Evolutionary conservation across 768 basidiomycete species (phyloP).

Genomic region (Hygrophorus russula): DNA sequence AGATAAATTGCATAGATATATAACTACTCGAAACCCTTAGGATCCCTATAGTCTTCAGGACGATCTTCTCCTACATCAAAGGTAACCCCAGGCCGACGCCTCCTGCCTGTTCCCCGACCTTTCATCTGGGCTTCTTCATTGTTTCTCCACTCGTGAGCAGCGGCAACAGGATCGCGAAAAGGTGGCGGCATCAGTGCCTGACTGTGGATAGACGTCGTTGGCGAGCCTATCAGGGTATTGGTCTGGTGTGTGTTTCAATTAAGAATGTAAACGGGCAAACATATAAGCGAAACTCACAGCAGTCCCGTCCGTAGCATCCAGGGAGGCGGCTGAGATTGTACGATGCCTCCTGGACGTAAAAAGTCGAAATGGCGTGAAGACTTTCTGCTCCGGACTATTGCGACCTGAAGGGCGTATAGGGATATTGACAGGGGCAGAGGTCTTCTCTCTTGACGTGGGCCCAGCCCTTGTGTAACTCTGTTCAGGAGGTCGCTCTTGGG

Average conservation of each 20-base stretch:
- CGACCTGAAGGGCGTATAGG: conserved; percentile 22
- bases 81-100: conserved; percentile 53
- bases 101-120: conserved; percentile 23
- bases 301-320: conserved; percentile 73
- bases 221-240: conserved; percentile 67
- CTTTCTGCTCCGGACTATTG: conserved; percentile 30
- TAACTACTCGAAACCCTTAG: background rate
- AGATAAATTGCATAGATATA: background rate
- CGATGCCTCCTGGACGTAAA: conserved; percentile 47
- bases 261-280: conserved; percentile 3
- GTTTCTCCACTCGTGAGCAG: conserved; percentile 64
- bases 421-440: conserved; percentile 14
- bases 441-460: background rate
- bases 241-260: conserved; percentile 26
- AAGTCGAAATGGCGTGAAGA: conserved; percentile 56
- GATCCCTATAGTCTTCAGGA: background rate
- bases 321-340: conserved; percentile 61
- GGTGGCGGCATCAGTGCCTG: conserved; percentile 30
- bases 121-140: conserved; percentile 43
- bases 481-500: conserved; percentile 8
- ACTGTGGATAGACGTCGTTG: conserved; percentile 59
- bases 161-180: conserved; percentile 49
- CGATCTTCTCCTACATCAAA: conserved; percentile 45
- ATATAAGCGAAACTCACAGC: conserved; percentile 39
- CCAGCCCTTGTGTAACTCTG: background rate